Conservation (phyloP, 2,329 filamentous ascomycete genomes). For the Arthrobotrys sphaeroides region DNA sequence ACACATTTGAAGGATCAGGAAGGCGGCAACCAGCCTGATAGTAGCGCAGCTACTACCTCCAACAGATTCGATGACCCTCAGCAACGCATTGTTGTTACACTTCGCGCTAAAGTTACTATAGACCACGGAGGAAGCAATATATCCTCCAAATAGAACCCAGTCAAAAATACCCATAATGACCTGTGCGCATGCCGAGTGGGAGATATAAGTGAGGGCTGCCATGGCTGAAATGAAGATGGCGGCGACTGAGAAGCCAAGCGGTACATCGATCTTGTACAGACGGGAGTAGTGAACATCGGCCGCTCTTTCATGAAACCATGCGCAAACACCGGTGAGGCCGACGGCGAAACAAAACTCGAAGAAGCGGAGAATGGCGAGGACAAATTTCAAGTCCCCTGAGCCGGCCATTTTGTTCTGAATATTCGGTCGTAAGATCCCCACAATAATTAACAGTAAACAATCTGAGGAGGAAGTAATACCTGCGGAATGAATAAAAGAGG, state of each 20-base stretch:
- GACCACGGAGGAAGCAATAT: constrained; percentile 24
- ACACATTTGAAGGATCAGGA: constrained; percentile 29
- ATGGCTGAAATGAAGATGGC: constrained; percentile 1
- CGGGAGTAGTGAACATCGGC: constrained; percentile 24
- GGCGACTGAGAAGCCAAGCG: constrained; percentile 54
- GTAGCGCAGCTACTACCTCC: constrained; percentile 1
- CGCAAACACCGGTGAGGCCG: constrained; percentile 54
- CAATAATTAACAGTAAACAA: too few relatives aligned
- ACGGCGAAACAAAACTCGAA: constrained; percentile 55
- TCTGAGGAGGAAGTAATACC: too few relatives aligned
- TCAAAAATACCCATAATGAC: constrained; percentile 10
- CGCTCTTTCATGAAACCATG: constrained; percentile 55
- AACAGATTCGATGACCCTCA: background rate
- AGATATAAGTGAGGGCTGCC: background rate
- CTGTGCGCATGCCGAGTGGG: background rate
- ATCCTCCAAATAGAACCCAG: background rate
- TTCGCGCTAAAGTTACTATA: constrained; percentile 17
- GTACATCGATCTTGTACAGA: constrained; percentile 10
- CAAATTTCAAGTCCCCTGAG: constrained; percentile 14
- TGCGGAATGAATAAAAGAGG: too few relatives aligned
- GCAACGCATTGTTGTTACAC: background rate
- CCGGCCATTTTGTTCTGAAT: background rate
- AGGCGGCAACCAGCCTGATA: constrained; percentile 18
- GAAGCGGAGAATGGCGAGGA: constrained; percentile 50
- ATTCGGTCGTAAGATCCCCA: too few relatives aligned